phyloP scores from a whole-genome alignment of 805 yeast species.

The Pichia heedii region DNA sequence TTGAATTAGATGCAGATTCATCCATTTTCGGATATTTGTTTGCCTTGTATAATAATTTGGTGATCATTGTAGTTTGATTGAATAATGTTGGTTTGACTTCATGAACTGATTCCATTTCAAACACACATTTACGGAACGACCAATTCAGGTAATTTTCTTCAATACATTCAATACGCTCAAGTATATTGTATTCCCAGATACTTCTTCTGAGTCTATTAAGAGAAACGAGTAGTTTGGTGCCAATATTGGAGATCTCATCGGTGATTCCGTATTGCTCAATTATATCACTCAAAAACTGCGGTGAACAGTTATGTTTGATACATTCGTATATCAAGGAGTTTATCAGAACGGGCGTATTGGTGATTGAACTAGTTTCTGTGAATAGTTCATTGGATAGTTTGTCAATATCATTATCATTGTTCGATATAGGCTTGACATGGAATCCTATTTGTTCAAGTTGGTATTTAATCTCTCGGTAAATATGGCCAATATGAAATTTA shows the following conservation, averaged over 20 bases:
- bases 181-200: conserved; percentile 8
- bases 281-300: conserved; percentile 5
- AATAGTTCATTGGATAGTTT: neutral
- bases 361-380: neutral
- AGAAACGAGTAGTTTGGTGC: conserved; percentile 5
- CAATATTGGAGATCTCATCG: conserved; percentile 5
- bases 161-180: conserved; percentile 6
- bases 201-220: conserved; percentile 5
- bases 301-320: conserved; percentile 7
- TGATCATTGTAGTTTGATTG: conserved; percentile 3
- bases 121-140: conserved; percentile 10
- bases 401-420: neutral
- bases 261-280: conserved; percentile 9
- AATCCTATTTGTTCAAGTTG: conserved; percentile 6
- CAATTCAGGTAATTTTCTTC: conserved; percentile 6
- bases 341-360: neutral
- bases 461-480: conserved; percentile 4
- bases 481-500: conserved; percentile 8
- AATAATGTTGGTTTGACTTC: conserved; percentile 7
- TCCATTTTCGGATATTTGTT: conserved; percentile 3
- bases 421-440: neutral
- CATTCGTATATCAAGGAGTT: conserved; percentile 6
- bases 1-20: conserved; percentile 5
- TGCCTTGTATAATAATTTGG: conserved; percentile 4
- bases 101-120: conserved; percentile 8